These are phyloP conservation scores for Penicillium fimorum DNA, from an alignment of 495 filamentous ascomycete species.

Conservation along the genomic window DNA sequence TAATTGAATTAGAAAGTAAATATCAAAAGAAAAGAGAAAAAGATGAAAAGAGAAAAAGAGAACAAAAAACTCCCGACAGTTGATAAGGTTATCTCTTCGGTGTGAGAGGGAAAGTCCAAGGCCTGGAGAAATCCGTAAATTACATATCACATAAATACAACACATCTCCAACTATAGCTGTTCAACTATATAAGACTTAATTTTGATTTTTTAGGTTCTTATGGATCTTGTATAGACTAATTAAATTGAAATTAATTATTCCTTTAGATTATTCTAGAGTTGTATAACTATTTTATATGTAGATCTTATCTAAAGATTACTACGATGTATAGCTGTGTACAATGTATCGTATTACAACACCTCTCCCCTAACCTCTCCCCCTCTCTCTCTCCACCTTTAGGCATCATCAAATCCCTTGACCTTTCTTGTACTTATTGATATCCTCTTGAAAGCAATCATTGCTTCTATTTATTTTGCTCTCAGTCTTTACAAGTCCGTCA, in stretches of 20 bases:
- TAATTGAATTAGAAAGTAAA: neutral
- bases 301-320: no score
- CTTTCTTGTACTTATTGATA: neutral
- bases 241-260: no score
- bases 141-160: neutral
- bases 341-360: neutral
- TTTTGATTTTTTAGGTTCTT: no score
- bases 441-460: neutral
- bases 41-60: neutral
- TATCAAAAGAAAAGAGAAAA: neutral
- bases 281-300: no score
- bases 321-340: neutral
- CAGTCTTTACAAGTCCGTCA: slow-evolving; percentile 11
- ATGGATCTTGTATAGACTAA: no score
- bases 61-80: neutral
- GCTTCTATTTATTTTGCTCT: neutral
- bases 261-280: no score
- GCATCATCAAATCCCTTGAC: neutral
- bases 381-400: slow-evolving; percentile 2
- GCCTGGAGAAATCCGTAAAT: neutral
- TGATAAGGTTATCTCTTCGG: no score
- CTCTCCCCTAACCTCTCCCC: neutral
- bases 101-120: neutral
- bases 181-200: no score
- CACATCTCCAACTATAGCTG: no score